Evolutionary conservation across 306 rosid species (phyloP).

Genomic region (Rosa persica): DNA sequence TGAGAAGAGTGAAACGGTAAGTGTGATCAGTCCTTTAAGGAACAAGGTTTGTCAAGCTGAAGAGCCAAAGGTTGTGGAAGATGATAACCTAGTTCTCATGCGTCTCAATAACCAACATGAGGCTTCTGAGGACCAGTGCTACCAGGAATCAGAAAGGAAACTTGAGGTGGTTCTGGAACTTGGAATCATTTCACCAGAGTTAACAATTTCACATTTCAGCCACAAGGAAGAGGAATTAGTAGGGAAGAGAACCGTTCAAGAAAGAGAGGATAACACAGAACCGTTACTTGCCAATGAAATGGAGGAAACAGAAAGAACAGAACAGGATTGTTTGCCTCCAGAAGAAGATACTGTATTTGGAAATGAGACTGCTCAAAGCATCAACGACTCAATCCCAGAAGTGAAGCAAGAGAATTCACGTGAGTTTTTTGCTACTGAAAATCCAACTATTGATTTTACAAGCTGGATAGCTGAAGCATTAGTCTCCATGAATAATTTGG

Average conservation of each 20-base stretch:
- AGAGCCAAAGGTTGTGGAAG: slow-evolving; percentile 29
- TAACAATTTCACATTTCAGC: slow-evolving; percentile 24
- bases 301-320: slow-evolving; percentile 30
- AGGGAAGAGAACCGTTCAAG: slow-evolving; percentile 28
- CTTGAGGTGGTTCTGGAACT: slow-evolving; percentile 26
- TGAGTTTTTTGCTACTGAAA: slow-evolving; percentile 16
- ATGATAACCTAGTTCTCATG: slow-evolving; percentile 23
- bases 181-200: slow-evolving; percentile 20
- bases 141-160: slow-evolving; percentile 25
- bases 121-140: slow-evolving; percentile 32
- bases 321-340: slow-evolving; percentile 13
- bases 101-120: slow-evolving; percentile 25
- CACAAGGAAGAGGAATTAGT: slow-evolving; percentile 15
- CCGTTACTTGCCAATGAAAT: slow-evolving; percentile 24
- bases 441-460: slow-evolving; percentile 33
- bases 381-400: slow-evolving; percentile 26
- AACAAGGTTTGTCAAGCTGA: slow-evolving; percentile 22
- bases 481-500: slow-evolving; percentile 34
- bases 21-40: slow-evolving; percentile 11
- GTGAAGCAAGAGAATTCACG: slow-evolving; percentile 23
- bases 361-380: slow-evolving; percentile 17
- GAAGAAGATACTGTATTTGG: slow-evolving; percentile 6
- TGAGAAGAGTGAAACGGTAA: slow-evolving; percentile 21
- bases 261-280: slow-evolving; percentile 25
- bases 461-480: slow-evolving; percentile 31